A percentile compares a stretch with the other conserved stretches of the same genome.
Conservation (phyloP, 2,329 filamentous ascomycete genomes). For the Fusarium heterosporum region DNA sequence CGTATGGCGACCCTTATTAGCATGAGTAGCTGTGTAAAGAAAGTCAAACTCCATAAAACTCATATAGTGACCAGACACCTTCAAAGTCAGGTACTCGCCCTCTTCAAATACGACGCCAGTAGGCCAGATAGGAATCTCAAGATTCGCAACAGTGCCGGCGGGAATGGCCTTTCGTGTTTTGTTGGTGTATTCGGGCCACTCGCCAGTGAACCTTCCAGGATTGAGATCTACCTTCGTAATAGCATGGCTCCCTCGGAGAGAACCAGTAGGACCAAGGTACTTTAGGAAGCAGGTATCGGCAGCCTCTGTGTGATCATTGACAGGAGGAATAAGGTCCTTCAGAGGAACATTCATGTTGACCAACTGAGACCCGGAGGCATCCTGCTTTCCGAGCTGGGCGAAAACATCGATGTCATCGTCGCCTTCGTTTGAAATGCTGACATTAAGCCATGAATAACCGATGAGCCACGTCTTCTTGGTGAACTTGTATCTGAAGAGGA, state of each 20-base stretch:
- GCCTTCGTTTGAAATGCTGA: neutral
- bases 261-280: neutral
- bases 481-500: neutral
- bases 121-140: constrained; percentile 1
- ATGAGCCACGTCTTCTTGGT: constrained; percentile 2
- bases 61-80: constrained; percentile 1
- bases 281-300: constrained; percentile 4
- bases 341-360: constrained; percentile 8
- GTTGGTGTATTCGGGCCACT: constrained; percentile 5
- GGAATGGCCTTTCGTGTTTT: neutral
- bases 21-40: neutral
- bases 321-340: neutral
- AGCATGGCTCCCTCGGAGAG: neutral
- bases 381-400: neutral
- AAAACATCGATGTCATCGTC: constrained; percentile 4
- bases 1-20: constrained; percentile 1
- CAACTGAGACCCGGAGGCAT: neutral
- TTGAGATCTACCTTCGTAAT: neutral
- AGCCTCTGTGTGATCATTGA: neutral
- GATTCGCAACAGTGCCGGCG: neutral
- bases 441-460: neutral
- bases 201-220: neutral
- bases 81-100: neutral
- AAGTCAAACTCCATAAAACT: constrained; percentile 13
- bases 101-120: neutral